A percentile compares a stretch with the other conserved stretches of the same genome.
Conservation (phyloP, 177 flowering plant genomes). For the Telopea speciosissima region DNA sequence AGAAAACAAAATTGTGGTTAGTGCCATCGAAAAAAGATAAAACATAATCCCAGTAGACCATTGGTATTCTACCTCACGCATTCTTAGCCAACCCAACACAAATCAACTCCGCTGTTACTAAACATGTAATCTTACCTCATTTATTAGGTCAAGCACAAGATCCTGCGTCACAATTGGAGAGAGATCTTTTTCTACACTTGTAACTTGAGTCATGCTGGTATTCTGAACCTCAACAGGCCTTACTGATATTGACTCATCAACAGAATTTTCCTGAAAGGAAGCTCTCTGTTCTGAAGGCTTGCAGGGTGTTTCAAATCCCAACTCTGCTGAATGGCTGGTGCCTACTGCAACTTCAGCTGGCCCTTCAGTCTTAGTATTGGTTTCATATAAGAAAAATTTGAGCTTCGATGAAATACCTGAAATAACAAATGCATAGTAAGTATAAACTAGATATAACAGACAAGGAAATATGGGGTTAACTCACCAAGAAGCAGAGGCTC, state of each 20-base stretch:
- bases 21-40: too few species aligned
- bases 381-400: slow-evolving; percentile 20
- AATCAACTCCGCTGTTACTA: background rate
- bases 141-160: slow-evolving; percentile 24
- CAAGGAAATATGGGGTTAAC: slow-evolving; percentile 14
- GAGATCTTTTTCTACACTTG: slow-evolving; percentile 13
- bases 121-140: slow-evolving; percentile 34
- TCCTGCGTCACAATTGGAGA: slow-evolving; percentile 23
- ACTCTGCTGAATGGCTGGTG: slow-evolving; percentile 15
- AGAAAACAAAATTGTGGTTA: too few species aligned
- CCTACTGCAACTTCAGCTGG: slow-evolving; percentile 16
- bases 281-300: slow-evolving; percentile 18
- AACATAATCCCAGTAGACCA: too few species aligned
- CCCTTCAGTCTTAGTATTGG: slow-evolving; percentile 13
- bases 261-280: slow-evolving; percentile 37
- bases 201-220: slow-evolving; percentile 6
- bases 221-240: slow-evolving; percentile 17
- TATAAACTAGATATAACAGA: background rate
- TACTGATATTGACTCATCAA: slow-evolving; percentile 17
- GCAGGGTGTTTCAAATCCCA: slow-evolving; percentile 8
- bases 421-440: slow-evolving; percentile 1
- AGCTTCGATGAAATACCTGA: slow-evolving; percentile 42
- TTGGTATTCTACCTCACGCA: too few species aligned
- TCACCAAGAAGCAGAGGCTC: slow-evolving; percentile 63
- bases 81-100: too few species aligned